These are phyloP conservation scores for Digitaria exilis DNA, from an alignment of 202 grass and related monocot species.

Conservation along the genomic window DNA sequence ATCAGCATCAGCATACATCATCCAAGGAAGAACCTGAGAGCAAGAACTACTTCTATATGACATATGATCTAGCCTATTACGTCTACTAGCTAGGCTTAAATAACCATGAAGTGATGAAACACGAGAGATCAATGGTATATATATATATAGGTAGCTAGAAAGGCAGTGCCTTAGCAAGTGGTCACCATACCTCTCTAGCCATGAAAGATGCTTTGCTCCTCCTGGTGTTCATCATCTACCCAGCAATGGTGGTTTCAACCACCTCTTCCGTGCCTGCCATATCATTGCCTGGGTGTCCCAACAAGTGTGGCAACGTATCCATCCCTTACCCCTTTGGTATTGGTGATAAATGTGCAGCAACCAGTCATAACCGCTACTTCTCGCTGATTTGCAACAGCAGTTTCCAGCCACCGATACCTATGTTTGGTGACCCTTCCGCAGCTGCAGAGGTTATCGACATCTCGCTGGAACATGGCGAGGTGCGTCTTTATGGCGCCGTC, in stretches of 20 bases:
- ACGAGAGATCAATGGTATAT: neutral
- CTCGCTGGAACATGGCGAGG: neutral
- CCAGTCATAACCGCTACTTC: conserved; percentile 1
- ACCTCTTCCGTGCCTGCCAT: neutral
- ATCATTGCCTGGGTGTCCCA: conserved; percentile 22
- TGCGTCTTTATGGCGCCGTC: neutral
- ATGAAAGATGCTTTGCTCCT: neutral
- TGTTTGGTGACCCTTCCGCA: neutral
- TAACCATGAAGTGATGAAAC: neutral
- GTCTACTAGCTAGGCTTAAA: neutral
- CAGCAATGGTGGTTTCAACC: too few species aligned
- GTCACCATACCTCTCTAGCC: neutral
- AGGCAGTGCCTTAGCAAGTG: neutral
- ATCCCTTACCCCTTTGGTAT: conserved; percentile 57
- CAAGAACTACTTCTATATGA: neutral
- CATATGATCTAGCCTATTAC: neutral
- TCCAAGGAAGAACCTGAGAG: neutral
- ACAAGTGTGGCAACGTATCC: conserved; percentile 37
- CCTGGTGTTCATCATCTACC: neutral
- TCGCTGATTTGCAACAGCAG: conserved; percentile 32
- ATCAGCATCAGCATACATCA: neutral
- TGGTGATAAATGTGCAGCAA: neutral
- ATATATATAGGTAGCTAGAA: neutral
- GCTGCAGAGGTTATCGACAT: conserved; percentile 1
- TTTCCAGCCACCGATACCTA: neutral